A percentile compares a stretch with the other conserved stretches of the same genome.
Conservation (phyloP, 2,329 filamentous ascomycete species). For the Talaromyces sp. region DNA sequence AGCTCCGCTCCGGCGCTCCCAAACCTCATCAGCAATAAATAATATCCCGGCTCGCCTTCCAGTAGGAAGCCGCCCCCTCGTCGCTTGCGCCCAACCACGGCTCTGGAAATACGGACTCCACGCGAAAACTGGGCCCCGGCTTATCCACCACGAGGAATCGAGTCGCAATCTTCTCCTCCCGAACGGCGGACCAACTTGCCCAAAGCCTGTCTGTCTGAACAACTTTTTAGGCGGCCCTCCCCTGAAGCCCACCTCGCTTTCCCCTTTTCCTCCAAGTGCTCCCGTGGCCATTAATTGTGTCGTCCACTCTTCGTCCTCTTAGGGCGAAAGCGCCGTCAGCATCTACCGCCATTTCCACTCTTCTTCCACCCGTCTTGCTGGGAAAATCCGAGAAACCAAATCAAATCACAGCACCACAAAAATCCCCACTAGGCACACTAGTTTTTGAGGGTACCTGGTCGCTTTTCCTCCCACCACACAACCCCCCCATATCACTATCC, state of each 20-base stretch:
- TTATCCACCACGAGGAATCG: conserved; percentile 32
- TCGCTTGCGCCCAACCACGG: conserved; percentile 8
- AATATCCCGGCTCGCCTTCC: conserved; percentile 12
- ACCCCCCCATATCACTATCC: not conserved
- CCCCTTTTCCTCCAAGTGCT: conserved; percentile 18
- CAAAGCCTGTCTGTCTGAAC: conserved; percentile 8
- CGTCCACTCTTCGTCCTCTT: conserved; percentile 20
- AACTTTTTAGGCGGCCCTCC: conserved; percentile 25
- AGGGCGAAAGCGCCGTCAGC: conserved; percentile 22
- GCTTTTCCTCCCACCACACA: not conserved
- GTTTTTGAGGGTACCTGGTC: not conserved
- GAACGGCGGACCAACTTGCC: conserved; percentile 12
- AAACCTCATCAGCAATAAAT: conserved; percentile 2
- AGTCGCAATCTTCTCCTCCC: conserved; percentile 21
- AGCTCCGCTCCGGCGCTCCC: conserved; percentile 10
- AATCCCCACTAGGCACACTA: not conserved
- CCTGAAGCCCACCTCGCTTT: conserved; percentile 17
- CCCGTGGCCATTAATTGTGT: conserved; percentile 19
- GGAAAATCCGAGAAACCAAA: not conserved
- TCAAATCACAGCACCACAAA: not conserved
- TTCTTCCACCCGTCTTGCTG: conserved; percentile 4
- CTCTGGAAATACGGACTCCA: conserved; percentile 22
- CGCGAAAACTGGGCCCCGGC: conserved; percentile 23
- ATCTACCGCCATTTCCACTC: conserved; percentile 17
- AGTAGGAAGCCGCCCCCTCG: conserved; percentile 12